phyloP scores from a whole-genome alignment of 108 stramenopile species.

The Aurantiochytrium sp. region DNA sequence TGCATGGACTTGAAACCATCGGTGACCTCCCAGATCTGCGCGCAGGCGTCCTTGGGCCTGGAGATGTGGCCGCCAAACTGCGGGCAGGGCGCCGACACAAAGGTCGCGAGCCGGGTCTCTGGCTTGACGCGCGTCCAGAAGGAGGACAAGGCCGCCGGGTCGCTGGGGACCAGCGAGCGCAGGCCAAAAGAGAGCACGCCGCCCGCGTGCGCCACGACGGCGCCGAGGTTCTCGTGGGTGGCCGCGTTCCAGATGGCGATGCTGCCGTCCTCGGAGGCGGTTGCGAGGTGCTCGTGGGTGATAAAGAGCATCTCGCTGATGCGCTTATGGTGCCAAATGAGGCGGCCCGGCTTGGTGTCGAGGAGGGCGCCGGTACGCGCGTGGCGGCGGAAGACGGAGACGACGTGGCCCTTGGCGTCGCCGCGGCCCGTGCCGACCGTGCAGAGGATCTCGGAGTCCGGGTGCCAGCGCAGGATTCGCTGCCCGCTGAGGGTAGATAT shows the following conservation, averaged over 20 bases:
- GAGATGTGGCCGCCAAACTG: not conserved
- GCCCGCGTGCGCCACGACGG: not conserved
- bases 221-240: not conserved
- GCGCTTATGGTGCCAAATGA: not conserved
- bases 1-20: not conserved
- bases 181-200: not conserved
- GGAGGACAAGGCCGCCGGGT: not conserved
- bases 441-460: not conserved
- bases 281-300: not conserved
- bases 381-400: not conserved
- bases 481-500: not conserved
- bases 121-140: not conserved
- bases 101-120: not conserved
- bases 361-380: not conserved
- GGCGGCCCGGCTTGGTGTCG: not conserved
- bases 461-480: constrained; percentile 21
- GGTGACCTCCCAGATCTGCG: not conserved
- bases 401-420: not conserved
- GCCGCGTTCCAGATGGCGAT: not conserved
- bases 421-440: not conserved
- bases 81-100: not conserved
- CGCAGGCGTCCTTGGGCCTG: not conserved
- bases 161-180: not conserved
- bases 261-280: not conserved
- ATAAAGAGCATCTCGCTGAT: not conserved